Evolutionary conservation across 495 filamentous ascomycete genomes (phyloP), one percentile per base, ranked within the genome.

Genomic region (Gamarada debralockiae): DNA sequence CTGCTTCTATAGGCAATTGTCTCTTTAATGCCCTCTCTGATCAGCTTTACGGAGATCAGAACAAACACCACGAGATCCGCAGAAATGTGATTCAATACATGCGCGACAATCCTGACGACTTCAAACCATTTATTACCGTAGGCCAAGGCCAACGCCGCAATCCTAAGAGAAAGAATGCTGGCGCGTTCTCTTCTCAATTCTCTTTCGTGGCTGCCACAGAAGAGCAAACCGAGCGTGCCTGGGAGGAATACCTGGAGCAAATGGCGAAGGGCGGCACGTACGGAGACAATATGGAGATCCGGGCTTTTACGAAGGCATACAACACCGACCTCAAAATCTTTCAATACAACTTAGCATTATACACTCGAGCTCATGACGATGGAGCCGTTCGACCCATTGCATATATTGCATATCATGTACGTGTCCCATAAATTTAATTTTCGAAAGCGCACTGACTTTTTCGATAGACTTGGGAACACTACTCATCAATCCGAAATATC

Each of bases 21-120:
- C 77, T 90, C 24, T 90, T 89, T 65, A 84, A 88, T 65, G 85
- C 87, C 38, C 73, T 89, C 27, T 86, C 83, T 48, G 87, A 90
- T 61, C 87, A 90, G 73, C 61, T 89, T 43, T 85, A 82, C 58
- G 86, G 83, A 33, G 67, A 80, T 56, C 83, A 85, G 60, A 66
- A 68, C 56, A 67, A 78, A 47, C 80, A 81, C 56, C 59, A 66
- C 14, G 70, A 76, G 46, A 83, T 90, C 55, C 86, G 87, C 24
- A 65, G 70, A 15, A 67, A 61, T 25, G 76, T 86, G 1, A 81
- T 89, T 33, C 58, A 76, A 44, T 79, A 87, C 62, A 89, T 90
- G 70, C 73, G 71, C 23, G 68, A 67, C 13, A 67, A 89, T 56
- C 70, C 73, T 14, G 70, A 72, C 17, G 79, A 84, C 59, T 90